A percentile compares a stretch with the other conserved stretches of the same genome.
Evolutionary conservation across 2,329 filamentous ascomycete genomes (phyloP).

Genomic region (Ceratocystis eucalypticola): DNA sequence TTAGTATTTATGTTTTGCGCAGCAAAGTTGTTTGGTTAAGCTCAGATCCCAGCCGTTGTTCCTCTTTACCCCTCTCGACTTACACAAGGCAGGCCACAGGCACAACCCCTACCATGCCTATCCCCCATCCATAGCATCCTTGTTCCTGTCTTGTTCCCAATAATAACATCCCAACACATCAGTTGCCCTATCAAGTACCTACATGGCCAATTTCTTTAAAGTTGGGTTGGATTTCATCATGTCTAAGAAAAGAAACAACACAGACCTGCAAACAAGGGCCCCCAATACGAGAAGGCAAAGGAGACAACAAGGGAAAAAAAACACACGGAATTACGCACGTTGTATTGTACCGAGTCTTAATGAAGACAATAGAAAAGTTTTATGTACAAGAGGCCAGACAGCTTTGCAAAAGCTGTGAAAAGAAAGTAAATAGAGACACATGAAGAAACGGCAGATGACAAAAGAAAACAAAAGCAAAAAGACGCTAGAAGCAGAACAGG

Average conservation of each 20-base stretch:
- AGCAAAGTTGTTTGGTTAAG: too few relatives aligned
- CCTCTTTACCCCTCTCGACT: too few relatives aligned
- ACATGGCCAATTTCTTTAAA: too few relatives aligned
- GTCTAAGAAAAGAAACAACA: conserved; percentile 2
- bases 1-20: too few relatives aligned
- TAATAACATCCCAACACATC: not conserved
- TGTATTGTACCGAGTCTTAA: too few relatives aligned
- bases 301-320: not conserved
- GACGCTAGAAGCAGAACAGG: not conserved
- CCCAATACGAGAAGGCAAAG: not conserved
- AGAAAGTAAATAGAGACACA: not conserved
- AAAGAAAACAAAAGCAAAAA: not conserved
- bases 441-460: not conserved
- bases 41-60: too few relatives aligned
- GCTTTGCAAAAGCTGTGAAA: not conserved
- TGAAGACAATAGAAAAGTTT: too few relatives aligned
- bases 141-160: not conserved
- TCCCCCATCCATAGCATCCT: too few relatives aligned
- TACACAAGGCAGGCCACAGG: too few relatives aligned
- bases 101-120: too few relatives aligned
- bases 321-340: not conserved
- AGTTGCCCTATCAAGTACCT: too few relatives aligned
- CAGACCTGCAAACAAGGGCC: not conserved
- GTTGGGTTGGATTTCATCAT: not conserved
- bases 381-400: too few relatives aligned